A percentile compares a stretch with the other conserved stretches of the same genome.
Evolutionary conservation across 2,329 filamentous ascomycete species (phyloP).

Genomic region (Diaporthe citrichinensis): DNA sequence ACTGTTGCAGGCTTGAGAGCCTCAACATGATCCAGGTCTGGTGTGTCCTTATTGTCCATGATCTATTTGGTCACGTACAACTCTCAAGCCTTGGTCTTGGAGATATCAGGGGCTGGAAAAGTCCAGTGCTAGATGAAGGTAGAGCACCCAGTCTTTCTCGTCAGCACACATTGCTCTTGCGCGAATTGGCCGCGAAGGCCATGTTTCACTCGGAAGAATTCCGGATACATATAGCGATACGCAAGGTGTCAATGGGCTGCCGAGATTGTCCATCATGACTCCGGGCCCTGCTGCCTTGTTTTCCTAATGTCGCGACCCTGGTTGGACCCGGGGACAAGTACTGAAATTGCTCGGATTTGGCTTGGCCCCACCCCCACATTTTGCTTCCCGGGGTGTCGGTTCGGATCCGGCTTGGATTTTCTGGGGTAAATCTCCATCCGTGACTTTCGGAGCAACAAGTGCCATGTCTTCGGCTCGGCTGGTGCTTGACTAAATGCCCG

Average conservation of each 20-base stretch:
- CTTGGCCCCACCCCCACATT: conserved; percentile 16
- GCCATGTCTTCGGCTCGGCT: conserved; percentile 1
- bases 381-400: background rate
- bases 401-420: conserved; percentile 10
- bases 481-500: background rate
- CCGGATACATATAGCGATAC: background rate
- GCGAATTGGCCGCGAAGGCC: background rate
- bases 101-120: too few species aligned
- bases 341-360: background rate
- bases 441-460: background rate
- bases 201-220: background rate
- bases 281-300: background rate
- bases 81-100: background rate
- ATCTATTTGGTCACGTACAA: background rate
- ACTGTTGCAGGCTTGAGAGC: background rate
- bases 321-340: background rate
- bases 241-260: background rate
- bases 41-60: background rate
- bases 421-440: background rate
- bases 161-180: background rate
- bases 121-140: background rate
- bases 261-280: background rate
- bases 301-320: background rate
- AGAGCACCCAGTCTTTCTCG: background rate
- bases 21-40: background rate